Base-by-base conservation (phyloP, 2,329 filamentous ascomycete genomes). In the Colletotrichum sojae region DNA sequence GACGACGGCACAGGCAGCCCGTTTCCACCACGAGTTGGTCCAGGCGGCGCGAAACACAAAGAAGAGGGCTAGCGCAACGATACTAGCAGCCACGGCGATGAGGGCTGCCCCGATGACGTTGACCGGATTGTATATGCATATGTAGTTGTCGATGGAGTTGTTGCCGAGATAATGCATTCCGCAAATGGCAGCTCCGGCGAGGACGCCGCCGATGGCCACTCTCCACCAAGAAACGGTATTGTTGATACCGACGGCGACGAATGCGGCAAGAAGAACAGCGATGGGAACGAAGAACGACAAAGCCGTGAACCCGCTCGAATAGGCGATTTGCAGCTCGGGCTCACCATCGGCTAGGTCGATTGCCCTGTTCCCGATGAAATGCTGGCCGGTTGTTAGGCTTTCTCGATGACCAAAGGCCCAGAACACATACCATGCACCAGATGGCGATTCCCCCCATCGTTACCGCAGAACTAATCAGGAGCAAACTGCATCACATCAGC, bases 91-190 rank as follows among this genome's bases (percentile, higher is more conserved):
- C 4, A 94, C 86, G 5, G 94, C 92, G 71, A 97, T 94, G 53
- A 91, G 77, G 20, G 89, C 89, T 5, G 94, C 89, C 2, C 91
- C 92, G 2, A 91, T 81, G 16, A 97, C 86, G 75, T 90, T 89
- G 22, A 80, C 81, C 15, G 82, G 76, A 4, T 81, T 78, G 73
- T 95, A 94, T 12, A 83, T 80, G 73, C 92, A 91, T 4, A 77
- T 80, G 76, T 96, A 97, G 77, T 97, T 95, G 31, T 86, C 85
- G 70, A 95, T 94, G 40, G 93, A 94, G 39, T 92, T 88, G 76
- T 97, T 94, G n/a, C 93, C 93, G 18, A 95, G 83, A 75, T 96
- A 97, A 78, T 97, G 93, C 94, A 97, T 96, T 39, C 91, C 92
- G 69, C 92, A 94, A 57, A 96, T 91, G 22, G 93, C 91, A 5